Evolutionary conservation across 331 rosid species (phyloP).

Genomic region (Quercus tomentella): DNA sequence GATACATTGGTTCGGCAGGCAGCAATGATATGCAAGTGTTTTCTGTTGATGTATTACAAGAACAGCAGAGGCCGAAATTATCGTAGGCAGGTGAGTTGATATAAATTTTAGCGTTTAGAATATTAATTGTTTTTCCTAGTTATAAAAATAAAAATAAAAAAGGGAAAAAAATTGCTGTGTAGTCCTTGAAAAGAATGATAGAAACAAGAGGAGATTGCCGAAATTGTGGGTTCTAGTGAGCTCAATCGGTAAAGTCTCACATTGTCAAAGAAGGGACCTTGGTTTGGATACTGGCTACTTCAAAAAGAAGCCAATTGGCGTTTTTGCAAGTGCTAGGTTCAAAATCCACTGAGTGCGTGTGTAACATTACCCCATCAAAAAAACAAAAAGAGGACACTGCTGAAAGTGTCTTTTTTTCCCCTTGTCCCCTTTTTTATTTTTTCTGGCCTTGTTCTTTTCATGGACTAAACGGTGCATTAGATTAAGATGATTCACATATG

Average conservation of each 20-base stretch:
- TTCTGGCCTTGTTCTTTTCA: not conserved
- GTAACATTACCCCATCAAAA: too few species aligned
- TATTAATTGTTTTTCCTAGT: not conserved
- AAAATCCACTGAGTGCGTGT: too few species aligned
- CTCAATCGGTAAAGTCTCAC: too few species aligned
- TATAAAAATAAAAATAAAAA: too few species aligned
- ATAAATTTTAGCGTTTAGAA: constrained; percentile 7
- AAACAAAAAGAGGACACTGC: not conserved
- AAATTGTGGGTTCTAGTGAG: not conserved
- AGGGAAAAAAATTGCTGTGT: not conserved
- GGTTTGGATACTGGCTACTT: too few species aligned
- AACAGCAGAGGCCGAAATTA: constrained; percentile 88
- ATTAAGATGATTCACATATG: not conserved
- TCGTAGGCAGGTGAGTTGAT: constrained; percentile 80
- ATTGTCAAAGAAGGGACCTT: too few species aligned
- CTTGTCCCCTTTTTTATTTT: not conserved
- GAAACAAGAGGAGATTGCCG: not conserved
- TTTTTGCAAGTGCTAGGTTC: too few species aligned
- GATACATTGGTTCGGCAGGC: constrained; percentile 95
- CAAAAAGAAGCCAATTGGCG: too few species aligned
- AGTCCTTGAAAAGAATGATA: not conserved
- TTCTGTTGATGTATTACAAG: constrained; percentile 78
- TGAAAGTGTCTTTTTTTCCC: not conserved
- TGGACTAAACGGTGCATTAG: not conserved
- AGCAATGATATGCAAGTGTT: constrained; percentile 79